Evolutionary conservation across 305 asterid species (phyloP), one percentile per base, ranked within the genome.

Genomic region (Fraxinus angustifolia): DNA sequence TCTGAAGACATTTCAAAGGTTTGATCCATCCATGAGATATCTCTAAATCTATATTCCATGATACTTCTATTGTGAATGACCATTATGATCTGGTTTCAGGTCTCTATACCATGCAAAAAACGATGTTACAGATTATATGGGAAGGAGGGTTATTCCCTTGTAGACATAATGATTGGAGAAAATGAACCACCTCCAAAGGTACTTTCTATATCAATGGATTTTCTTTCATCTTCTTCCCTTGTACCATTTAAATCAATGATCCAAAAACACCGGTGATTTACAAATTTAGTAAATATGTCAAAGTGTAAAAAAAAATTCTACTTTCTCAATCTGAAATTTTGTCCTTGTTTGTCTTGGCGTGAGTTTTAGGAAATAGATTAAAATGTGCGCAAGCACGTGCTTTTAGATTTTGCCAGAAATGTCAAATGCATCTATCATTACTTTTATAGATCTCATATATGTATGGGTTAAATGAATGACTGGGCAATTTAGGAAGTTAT

Each of bases 1-100:
- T 96, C 99, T 53, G 98, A 96, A 91, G 99, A 94, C 79, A 96
- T 96, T 82, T 88, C 98, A 38, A 96, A 96, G 97, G 99, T 96
- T 77, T 85, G 93, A 74, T 76, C 77, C 40, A 75, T 77, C 79
- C 79, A 67, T 85, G 65, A 77, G 76, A 81, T 77, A 36, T 34
- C 31, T 80, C 11, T 70, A 70, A 70, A 70, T 70, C 78, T 50
- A 16, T 80, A n/a, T 79, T 33, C 36, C 58, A 14, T 50, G 72
- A 67, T 80, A 74, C 21, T 36, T 83, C 40, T 33, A 62, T 79
- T 60, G 16, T 3, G 71, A 76, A 56, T 77, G 75, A 75, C 81
- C 71, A 82, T 77, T 80, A 80, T 78, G 73, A 6, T 84, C 82
- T 84, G 80, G 73, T 80, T 86, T 79, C 89, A 96, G 98, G 99